These are phyloP conservation scores for Cyclotella baltica DNA, from an alignment of 108 stramenopile genomes.

Conservation along the genomic window DNA sequence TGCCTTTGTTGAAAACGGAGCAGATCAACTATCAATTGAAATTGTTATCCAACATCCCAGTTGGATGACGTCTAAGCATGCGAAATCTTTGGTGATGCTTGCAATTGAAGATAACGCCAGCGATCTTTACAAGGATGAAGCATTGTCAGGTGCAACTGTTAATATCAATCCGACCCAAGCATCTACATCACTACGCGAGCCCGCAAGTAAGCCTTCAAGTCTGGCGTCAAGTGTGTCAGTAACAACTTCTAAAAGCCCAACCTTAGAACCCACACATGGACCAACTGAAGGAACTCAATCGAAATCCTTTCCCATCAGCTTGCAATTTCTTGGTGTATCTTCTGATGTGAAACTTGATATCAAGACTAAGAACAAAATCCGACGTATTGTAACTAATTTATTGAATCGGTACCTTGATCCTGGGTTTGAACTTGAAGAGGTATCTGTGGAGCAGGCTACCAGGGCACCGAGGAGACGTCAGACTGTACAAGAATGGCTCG, in stretches of 20 bases:
- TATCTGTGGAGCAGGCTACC: neutral
- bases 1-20: neutral
- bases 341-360: neutral
- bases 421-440: neutral
- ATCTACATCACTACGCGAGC: neutral
- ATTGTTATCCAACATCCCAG: neutral
- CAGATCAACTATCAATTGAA: neutral
- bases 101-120: neutral
- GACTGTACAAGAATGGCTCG: neutral
- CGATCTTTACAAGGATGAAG: neutral
- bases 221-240: neutral
- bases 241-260: neutral
- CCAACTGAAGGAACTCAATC: neutral
- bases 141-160: neutral
- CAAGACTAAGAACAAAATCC: neutral
- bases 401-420: neutral
- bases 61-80: constrained; percentile 14
- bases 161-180: neutral
- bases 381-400: neutral
- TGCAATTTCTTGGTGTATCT: neutral
- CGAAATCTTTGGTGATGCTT: neutral
- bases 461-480: neutral
- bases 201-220: neutral
- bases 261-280: neutral
- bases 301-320: neutral